Evolutionary conservation across 1,284 basidiomycete species (phyloP).

Genomic region (Abortiporus biennis): DNA sequence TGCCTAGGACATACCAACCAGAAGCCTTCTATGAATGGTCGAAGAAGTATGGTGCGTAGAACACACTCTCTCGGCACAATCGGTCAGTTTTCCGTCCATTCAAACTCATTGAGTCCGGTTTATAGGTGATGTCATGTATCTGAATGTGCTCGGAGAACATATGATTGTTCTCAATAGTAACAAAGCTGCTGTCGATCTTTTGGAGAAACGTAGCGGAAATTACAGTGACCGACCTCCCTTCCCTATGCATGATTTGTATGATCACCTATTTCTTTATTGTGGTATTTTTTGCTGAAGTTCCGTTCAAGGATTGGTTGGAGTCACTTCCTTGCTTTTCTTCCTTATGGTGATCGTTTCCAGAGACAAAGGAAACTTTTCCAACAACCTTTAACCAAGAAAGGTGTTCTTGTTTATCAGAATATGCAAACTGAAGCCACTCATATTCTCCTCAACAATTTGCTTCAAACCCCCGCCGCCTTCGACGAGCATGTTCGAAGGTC

Average conservation of each 20-base stretch:
- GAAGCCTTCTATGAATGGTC: slow-evolving; percentile 5
- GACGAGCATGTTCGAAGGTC: slow-evolving; percentile 1
- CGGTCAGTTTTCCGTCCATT: not conserved
- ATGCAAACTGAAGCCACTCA: not conserved
- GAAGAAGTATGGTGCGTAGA: slow-evolving; percentile 1
- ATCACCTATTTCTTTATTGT: not conserved
- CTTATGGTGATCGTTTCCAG: not conserved
- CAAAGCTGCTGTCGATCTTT: slow-evolving; percentile 40
- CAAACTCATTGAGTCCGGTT: not conserved
- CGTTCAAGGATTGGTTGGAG: not conserved
- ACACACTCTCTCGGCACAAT: not conserved
- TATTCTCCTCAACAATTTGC: not conserved
- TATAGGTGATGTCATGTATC: slow-evolving; percentile 1
- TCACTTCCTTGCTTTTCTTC: not conserved
- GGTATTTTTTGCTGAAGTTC: not conserved
- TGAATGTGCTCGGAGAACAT: slow-evolving; percentile 25
- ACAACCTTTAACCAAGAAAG: not conserved
- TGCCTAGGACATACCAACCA: slow-evolving; percentile 4
- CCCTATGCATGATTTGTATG: slow-evolving; percentile 4
- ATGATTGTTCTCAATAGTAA: slow-evolving; percentile 18
- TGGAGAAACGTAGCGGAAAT: slow-evolving; percentile 40
- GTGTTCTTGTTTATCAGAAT: not conserved
- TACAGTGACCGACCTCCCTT: slow-evolving; percentile 31
- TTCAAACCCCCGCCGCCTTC: not conserved
- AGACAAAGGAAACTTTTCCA: not conserved